These are phyloP conservation scores for Crithidia sp. DNA, from an alignment of 208 protist genomes.

Conservation along the genomic window DNA sequence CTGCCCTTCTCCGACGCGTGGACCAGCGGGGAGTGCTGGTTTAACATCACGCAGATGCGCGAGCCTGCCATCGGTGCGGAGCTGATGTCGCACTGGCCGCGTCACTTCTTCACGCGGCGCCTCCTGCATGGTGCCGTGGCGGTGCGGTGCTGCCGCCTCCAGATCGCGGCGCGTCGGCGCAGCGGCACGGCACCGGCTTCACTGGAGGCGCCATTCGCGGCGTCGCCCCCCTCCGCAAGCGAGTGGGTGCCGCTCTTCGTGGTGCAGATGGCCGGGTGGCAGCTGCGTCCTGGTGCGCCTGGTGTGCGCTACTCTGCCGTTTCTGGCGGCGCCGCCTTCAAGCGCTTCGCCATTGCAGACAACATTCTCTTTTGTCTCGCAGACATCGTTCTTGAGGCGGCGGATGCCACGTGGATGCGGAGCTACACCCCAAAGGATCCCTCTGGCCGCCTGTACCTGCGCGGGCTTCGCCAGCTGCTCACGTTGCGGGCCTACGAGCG, in stretches of 20 bases:
- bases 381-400: conserved; percentile 42
- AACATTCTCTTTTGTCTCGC: conserved; percentile 52
- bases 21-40: conserved; percentile 56
- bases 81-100: conserved; percentile 47
- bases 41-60: conserved; percentile 75
- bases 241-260: conserved; percentile 45
- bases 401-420: conserved; percentile 40
- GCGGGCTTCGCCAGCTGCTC: conserved; percentile 42
- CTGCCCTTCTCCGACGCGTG: conserved; percentile 24
- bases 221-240: neutral
- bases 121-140: conserved; percentile 26
- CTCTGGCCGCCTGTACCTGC: conserved; percentile 37
- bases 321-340: neutral
- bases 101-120: conserved; percentile 45
- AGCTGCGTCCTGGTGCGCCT: conserved; percentile 23
- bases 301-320: conserved; percentile 18
- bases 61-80: conserved; percentile 53
- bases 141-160: conserved; percentile 54
- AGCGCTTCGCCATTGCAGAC: neutral
- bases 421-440: conserved; percentile 56
- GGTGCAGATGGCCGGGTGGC: conserved; percentile 28
- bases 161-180: conserved; percentile 29
- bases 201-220: conserved; percentile 14
- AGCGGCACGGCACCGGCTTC: neutral
- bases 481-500: conserved; percentile 69